Conservation (phyloP, 179 eudicot species). For the Actinidia polygama region DNA sequence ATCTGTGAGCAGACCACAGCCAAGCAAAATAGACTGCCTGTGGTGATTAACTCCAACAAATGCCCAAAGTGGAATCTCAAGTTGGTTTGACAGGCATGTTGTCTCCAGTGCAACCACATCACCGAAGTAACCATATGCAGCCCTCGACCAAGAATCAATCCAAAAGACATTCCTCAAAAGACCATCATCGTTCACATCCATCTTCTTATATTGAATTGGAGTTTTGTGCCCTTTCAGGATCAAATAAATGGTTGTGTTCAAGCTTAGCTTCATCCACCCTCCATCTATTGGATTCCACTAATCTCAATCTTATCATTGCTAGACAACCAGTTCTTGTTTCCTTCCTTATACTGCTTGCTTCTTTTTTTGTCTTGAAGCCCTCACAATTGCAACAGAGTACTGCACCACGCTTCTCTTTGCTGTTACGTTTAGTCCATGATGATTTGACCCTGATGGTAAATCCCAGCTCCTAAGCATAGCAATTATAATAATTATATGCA, state of each 20-base stretch:
- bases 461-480: constrained; percentile 61
- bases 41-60: constrained; percentile 74
- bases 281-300: constrained; percentile 59
- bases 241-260: constrained; percentile 67
- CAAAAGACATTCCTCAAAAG: constrained; percentile 68
- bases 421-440: constrained; percentile 65
- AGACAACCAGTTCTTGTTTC: constrained; percentile 71
- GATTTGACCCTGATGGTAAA: constrained; percentile 68
- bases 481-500: constrained; percentile 63
- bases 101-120: constrained; percentile 70
- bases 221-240: constrained; percentile 53
- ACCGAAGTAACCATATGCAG: constrained; percentile 68
- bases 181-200: constrained; percentile 61
- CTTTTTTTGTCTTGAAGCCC: constrained; percentile 61
- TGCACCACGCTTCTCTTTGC: constrained; percentile 74
- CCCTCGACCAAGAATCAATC: constrained; percentile 73
- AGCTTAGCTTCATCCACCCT: constrained; percentile 62
- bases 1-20: constrained; percentile 69
- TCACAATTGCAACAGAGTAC: constrained; percentile 70
- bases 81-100: constrained; percentile 54
- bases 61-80: constrained; percentile 53
- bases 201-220: constrained; percentile 41
- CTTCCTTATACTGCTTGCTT: constrained; percentile 50
- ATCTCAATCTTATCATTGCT: constrained; percentile 63
- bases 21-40: constrained; percentile 54